Conservation (phyloP, 352 stramenopile species). For the Hyphochytrium catenoides region DNA sequence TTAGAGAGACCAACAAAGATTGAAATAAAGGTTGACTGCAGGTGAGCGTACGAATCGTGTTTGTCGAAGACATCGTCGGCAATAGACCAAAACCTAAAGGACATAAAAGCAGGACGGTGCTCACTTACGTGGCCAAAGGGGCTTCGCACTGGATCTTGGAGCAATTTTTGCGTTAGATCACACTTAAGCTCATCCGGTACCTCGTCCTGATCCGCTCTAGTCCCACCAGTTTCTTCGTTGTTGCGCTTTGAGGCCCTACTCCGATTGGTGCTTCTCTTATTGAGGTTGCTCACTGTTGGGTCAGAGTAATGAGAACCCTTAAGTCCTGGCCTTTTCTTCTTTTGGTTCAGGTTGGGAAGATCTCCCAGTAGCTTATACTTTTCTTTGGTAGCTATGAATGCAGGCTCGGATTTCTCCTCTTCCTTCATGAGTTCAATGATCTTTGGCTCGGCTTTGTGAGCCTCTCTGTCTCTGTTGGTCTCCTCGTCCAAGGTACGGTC, state of each 20-base stretch:
- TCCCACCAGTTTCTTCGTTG: too few relatives aligned
- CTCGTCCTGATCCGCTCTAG: slow-evolving; percentile 12
- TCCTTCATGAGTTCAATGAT: too few relatives aligned
- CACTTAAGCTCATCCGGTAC: slow-evolving; percentile 33
- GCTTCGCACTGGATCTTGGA: slow-evolving; percentile 34
- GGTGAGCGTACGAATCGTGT: too few relatives aligned
- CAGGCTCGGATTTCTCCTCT: too few relatives aligned
- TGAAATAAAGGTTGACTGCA: too few relatives aligned
- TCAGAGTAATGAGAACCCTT: not conserved
- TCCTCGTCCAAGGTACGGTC: too few relatives aligned
- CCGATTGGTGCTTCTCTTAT: slow-evolving; percentile 16
- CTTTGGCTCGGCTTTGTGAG: too few relatives aligned
- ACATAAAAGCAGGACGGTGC: slow-evolving; percentile 1
- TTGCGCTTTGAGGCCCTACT: slow-evolving; percentile 12
- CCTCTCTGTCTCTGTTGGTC: too few relatives aligned
- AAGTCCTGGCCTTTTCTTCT: slow-evolving; percentile 5
- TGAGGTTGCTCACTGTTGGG: not conserved
- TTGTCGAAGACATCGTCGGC: too few relatives aligned
- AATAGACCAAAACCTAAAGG: not conserved
- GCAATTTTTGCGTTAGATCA: slow-evolving; percentile 33
- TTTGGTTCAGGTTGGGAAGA: slow-evolving; percentile 17
- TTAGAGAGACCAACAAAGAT: too few relatives aligned
- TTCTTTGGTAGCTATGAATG: slow-evolving; percentile 51
- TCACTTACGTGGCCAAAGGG: slow-evolving; percentile 50
- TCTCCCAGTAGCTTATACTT: slow-evolving; percentile 47